phyloP scores from a whole-genome alignment of 108 stramenopile genomes.

The Pseudonitzschia multiseries region DNA sequence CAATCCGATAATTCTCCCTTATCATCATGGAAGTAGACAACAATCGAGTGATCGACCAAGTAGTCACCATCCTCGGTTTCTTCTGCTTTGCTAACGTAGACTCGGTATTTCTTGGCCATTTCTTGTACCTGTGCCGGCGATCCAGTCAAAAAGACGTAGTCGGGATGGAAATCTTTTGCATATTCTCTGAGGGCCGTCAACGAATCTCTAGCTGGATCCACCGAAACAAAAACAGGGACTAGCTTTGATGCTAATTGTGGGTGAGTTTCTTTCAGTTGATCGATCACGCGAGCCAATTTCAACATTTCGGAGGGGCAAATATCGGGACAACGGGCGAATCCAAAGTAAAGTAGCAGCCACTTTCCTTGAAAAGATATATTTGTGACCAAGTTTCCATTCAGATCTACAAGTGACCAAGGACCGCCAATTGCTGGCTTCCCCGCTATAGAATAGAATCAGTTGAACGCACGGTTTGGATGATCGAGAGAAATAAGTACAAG shows the following conservation, averaged over 20 bases:
- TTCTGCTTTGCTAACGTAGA: conserved; percentile 93
- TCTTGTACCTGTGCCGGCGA: conserved; percentile 93
- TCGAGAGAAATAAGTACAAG: not conserved
- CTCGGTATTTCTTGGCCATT: conserved; percentile 97
- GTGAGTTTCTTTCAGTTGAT: conserved; percentile 77
- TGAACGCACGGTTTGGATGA: not conserved
- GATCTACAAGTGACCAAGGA: conserved; percentile 84
- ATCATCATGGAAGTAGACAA: conserved; percentile 95
- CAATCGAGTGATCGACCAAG: conserved; percentile 99
- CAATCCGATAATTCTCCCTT: conserved; percentile 97
- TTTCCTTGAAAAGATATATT: conserved; percentile 83
- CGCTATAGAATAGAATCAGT: conserved; percentile 49
- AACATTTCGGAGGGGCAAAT: conserved; percentile 99
- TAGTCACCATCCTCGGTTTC: conserved; percentile 98
- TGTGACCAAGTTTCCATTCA: conserved; percentile 85
- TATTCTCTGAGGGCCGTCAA: conserved; percentile 87
- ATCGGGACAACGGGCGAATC: conserved; percentile 99
- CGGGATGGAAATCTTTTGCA: conserved; percentile 94
- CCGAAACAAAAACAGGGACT: conserved; percentile 94
- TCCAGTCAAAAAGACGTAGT: conserved; percentile 88
- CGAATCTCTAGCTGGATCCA: conserved; percentile 98
- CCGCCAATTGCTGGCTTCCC: conserved; percentile 91
- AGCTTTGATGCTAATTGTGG: conserved; percentile 66
- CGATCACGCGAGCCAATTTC: conserved; percentile 94
- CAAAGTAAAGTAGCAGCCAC: conserved; percentile 97